Evolutionary conservation across 2,329 filamentous ascomycete genomes (phyloP).

Genomic region (Sporothrix euskadiensis): DNA sequence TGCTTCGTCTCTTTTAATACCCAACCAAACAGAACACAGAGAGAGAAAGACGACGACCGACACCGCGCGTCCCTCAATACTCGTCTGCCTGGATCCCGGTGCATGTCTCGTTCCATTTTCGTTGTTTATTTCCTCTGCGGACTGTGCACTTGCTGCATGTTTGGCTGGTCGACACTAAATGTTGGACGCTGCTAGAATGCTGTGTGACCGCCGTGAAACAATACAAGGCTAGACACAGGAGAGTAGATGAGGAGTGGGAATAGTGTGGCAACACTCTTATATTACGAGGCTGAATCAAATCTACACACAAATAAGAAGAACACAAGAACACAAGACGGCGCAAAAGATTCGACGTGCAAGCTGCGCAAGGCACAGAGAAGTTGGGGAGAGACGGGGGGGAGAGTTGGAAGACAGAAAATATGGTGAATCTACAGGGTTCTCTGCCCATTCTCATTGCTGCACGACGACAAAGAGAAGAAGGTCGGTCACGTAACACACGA

Average conservation of each 20-base stretch:
- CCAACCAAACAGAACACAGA: not conserved
- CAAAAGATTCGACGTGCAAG: not conserved
- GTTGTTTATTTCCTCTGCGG: not conserved
- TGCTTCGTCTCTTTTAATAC: not conserved
- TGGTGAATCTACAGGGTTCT: not conserved
- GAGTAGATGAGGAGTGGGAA: not conserved
- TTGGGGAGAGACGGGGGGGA: not conserved
- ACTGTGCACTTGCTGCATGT: not conserved
- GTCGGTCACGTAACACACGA: not conserved
- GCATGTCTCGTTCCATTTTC: not conserved
- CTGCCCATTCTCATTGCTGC: not conserved
- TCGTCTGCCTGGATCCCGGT: conserved; percentile 1
- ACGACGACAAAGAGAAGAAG: not conserved
- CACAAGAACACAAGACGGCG: not conserved
- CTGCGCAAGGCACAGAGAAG: not conserved
- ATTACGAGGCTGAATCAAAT: conserved; percentile 21
- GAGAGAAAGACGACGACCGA: not conserved
- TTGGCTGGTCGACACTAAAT: not conserved
- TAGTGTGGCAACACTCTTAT: not conserved
- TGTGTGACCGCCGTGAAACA: conserved; percentile 23
- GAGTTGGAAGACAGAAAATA: not conserved
- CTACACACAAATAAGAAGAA: not conserved
- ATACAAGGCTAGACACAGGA: conserved; percentile 25
- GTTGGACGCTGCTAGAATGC: not conserved
- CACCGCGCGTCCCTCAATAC: not conserved